Conservation (phyloP, 805 yeast genomes). For the Myxozyma vanderwaltii region DNA sequence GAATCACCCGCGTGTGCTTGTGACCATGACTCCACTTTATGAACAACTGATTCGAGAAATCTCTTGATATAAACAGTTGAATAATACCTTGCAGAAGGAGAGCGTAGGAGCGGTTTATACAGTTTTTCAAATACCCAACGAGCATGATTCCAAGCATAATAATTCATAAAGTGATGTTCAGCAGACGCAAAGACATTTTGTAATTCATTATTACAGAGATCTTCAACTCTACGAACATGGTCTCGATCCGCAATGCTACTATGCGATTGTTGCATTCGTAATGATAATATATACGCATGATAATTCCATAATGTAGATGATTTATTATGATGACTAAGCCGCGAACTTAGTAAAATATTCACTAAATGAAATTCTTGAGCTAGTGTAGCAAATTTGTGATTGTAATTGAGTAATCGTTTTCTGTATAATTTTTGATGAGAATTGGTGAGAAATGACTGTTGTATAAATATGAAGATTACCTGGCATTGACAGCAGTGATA, state of each 20-base stretch:
- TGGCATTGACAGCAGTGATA: conserved; percentile 27
- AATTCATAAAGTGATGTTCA: conserved; percentile 49
- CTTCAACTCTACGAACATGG: conserved; percentile 11
- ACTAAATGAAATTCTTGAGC: conserved; percentile 23
- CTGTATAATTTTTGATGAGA: conserved; percentile 2
- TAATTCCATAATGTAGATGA: conserved; percentile 47
- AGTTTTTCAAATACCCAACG: conserved; percentile 38
- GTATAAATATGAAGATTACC: too few species aligned
- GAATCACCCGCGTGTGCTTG: conserved; percentile 32
- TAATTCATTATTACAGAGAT: conserved; percentile 32
- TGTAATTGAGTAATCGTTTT: conserved; percentile 1
- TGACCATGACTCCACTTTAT: conserved; percentile 34
- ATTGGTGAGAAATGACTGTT: too few species aligned
- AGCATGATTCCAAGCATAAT: conserved; percentile 52
- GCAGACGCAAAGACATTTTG: conserved; percentile 44
- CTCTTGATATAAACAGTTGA: conserved; percentile 5
- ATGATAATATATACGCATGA: conserved; percentile 30
- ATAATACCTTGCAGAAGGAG: conserved; percentile 10
- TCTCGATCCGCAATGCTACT: conserved; percentile 1
- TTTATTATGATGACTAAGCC: conserved; percentile 44
- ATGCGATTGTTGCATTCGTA: background rate
- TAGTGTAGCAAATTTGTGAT: background rate
- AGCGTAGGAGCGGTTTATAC: conserved; percentile 1
- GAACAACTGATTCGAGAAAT: conserved; percentile 5
- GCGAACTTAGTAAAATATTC: conserved; percentile 37